Conservation (phyloP, 805 yeast genomes). For the Candida ovalis region DNA sequence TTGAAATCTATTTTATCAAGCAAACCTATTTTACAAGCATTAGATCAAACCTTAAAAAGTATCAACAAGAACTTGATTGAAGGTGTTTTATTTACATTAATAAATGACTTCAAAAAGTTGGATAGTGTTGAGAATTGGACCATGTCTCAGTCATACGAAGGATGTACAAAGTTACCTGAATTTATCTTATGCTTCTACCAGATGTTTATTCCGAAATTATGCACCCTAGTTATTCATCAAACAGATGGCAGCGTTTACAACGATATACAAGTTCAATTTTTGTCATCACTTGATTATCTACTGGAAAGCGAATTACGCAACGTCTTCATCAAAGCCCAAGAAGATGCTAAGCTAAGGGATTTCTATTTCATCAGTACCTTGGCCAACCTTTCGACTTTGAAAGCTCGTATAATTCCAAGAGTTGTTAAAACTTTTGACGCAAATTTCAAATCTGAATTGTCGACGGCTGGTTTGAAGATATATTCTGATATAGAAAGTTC, state of each 20-base stretch:
- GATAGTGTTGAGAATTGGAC: slow-evolving; percentile 38
- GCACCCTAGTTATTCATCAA: slow-evolving; percentile 16
- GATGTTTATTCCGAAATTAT: slow-evolving; percentile 32
- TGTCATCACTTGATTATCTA: slow-evolving; percentile 31
- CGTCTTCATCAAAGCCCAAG: slow-evolving; percentile 33
- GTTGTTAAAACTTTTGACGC: slow-evolving; percentile 47
- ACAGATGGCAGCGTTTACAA: slow-evolving; percentile 15
- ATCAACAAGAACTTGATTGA: slow-evolving; percentile 26
- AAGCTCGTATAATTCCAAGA: slow-evolving; percentile 43
- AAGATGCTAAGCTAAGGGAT: slow-evolving; percentile 14
- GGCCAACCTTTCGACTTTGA: slow-evolving; percentile 49
- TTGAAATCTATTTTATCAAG: slow-evolving; percentile 36
- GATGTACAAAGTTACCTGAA: slow-evolving; percentile 36
- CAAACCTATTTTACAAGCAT: slow-evolving; percentile 31
- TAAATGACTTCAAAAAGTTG: slow-evolving; percentile 23
- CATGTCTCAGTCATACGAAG: slow-evolving; percentile 24
- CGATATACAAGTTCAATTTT: slow-evolving; percentile 32
- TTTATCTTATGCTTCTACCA: slow-evolving; percentile 37
- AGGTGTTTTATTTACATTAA: slow-evolving; percentile 24
- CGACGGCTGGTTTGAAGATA: slow-evolving; percentile 41
- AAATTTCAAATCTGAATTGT: slow-evolving; percentile 43
- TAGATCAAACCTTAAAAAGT: slow-evolving; percentile 11
- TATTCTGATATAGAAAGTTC: slow-evolving; percentile 42
- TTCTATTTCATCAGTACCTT: slow-evolving; percentile 36
- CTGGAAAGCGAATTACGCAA: slow-evolving; percentile 45